Conservation (phyloP, 169 alveolate species). For the Plasmodium ovale region DNA sequence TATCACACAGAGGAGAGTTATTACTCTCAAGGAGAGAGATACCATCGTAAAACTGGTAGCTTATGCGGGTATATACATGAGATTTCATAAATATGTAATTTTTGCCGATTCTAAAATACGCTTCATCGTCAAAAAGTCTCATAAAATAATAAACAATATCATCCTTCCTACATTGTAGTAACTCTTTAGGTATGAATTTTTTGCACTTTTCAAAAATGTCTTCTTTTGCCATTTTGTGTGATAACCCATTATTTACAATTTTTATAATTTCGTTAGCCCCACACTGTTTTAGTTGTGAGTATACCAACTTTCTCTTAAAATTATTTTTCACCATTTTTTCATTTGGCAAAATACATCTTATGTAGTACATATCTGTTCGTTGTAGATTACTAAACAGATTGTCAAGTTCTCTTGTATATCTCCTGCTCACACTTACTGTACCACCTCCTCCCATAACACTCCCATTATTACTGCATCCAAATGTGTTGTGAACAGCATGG, state of each 20-base stretch:
- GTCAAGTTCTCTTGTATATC: conserved; percentile 78
- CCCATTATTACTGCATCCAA: conserved; percentile 22
- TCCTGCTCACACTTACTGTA: conserved; percentile 80
- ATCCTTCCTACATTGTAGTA: conserved; percentile 16
- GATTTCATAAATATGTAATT: conserved; percentile 46
- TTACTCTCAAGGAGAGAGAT: neutral
- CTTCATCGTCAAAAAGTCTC: conserved; percentile 27
- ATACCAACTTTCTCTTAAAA: conserved; percentile 25
- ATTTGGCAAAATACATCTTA: conserved; percentile 81
- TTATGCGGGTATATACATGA: conserved; percentile 24
- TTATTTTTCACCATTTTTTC: conserved; percentile 65
- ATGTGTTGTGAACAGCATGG: neutral
- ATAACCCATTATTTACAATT: conserved; percentile 52
- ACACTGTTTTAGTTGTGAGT: conserved; percentile 57
- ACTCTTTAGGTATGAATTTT: neutral
- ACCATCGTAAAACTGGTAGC: conserved; percentile 10
- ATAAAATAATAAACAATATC: conserved; percentile 50
- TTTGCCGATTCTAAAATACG: conserved; percentile 13
- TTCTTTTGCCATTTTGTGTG: conserved; percentile 44
- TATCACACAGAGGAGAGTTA: neutral
- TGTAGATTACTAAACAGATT: conserved; percentile 77
- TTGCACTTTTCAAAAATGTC: conserved; percentile 7
- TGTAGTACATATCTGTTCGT: conserved; percentile 76
- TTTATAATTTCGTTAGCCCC: conserved; percentile 65
- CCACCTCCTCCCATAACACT: conserved; percentile 59